Base-by-base conservation (phyloP, 2,329 filamentous ascomycete species). In the Xylariales sp. region DNA sequence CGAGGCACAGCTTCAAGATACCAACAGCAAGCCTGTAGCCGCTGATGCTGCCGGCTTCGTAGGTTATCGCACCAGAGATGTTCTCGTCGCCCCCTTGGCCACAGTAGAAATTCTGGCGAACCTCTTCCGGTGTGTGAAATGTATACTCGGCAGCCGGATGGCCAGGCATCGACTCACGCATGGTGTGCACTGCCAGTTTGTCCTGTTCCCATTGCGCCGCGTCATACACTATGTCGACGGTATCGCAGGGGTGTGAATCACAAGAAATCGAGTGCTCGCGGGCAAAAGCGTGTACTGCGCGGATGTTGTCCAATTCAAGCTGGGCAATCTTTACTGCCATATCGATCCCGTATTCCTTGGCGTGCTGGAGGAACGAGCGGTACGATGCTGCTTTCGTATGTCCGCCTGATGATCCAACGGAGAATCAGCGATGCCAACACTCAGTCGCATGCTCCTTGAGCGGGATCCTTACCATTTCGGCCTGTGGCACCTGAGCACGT, bases 171-270 rank as follows among this genome's bases (percentile, higher is more conserved):
- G 62, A 60, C 8, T 56, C 58, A 19, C 60, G 62, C 68, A 80
- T 73, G 4, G 65, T 57, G 4, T 57, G 51, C 12, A 78, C 64
- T 3, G 67, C 63, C 12, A 51, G 46, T 18, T 58, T 51, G 1
- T 68, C 66, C 2, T 51, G 42, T 4, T 56, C 53, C 61, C 69
- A 72, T 36, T 69, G 59, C 7, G 44, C 54, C 14, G 60, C 44
- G 44, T 79, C 73, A 52, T 79, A 81, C 22, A 81, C 62, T 3
- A 81, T 60, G 53, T 83, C 78, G 2, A 80, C 66, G 0, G 79
- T 82, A 18, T 69, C 62, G 48, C 75, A n/a, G n/a, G n/a, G n/a
- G n/a, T n/a, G n/a, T n/a, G n/a, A n/a, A n/a, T n/a, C n/a, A n/a
- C n/a, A n/a, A n/a, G n/a, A n/a, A n/a, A n/a, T n/a, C n/a, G n/a